Percentiles rank a stretch among this genome's conserved stretches.
These are phyloP conservation scores for Neonectria coccinea DNA, from an alignment of 2,329 filamentous ascomycete species.

Conservation along the genomic window DNA sequence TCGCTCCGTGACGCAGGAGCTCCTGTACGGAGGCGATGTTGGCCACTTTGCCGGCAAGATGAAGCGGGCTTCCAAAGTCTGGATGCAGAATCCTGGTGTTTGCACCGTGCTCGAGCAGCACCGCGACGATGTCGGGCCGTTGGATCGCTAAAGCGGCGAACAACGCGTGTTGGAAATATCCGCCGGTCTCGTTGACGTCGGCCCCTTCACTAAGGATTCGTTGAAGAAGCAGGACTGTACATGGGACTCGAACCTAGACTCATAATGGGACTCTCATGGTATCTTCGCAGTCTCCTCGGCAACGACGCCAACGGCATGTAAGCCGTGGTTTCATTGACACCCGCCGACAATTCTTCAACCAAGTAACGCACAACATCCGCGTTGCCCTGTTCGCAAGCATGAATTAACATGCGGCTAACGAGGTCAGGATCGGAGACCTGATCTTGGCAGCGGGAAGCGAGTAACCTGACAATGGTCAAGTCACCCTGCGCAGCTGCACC, in stretches of 20 bases:
- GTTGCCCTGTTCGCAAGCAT: slow-evolving; percentile 1
- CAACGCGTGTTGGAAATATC: background rate
- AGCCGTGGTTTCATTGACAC: background rate
- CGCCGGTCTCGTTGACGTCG: background rate
- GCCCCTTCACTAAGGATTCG: background rate
- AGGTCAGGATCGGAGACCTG: background rate
- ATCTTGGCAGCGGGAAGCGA: background rate
- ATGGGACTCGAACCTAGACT: too few species aligned
- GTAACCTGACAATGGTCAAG: background rate
- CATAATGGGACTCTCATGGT: too few species aligned
- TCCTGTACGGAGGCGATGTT: background rate
- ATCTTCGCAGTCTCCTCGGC: background rate
- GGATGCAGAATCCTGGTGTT: background rate
- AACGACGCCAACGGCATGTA: background rate
- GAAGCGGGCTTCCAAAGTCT: background rate
- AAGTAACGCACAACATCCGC: background rate
- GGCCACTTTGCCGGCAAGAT: background rate
- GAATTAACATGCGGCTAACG: background rate
- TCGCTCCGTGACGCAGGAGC: slow-evolving; percentile 2
- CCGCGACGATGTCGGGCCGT: background rate
- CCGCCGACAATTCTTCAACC: background rate
- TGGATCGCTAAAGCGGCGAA: background rate
- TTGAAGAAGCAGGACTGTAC: background rate
- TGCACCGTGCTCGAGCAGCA: background rate
- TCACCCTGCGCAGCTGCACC: slow-evolving; percentile 3